Conservation (phyloP, 2,329 filamentous ascomycete species). For the Parasarocladium wereldwijsianum region DNA sequence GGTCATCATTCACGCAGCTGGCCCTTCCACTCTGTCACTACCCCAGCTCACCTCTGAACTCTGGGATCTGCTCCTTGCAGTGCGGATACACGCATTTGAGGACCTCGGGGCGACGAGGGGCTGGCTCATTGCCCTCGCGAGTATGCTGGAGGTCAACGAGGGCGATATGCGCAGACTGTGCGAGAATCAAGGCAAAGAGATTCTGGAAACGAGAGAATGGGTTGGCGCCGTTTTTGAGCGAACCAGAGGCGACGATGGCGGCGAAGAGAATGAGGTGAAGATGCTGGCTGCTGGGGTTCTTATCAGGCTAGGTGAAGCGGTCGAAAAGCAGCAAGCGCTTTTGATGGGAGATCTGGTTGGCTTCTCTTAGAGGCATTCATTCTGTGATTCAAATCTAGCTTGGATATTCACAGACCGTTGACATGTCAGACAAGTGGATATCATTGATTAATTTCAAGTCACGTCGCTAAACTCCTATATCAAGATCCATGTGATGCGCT, state of each 20-base stretch:
- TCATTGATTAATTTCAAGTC: no score
- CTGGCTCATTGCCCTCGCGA: conserved; percentile 64
- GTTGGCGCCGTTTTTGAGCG: conserved; percentile 59
- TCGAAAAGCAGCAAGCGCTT: conserved; percentile 66
- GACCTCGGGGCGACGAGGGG: conserved; percentile 58
- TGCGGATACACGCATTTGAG: conserved; percentile 44
- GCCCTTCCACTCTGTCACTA: conserved; percentile 61
- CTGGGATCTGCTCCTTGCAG: conserved; percentile 62
- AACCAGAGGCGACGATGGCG: conserved; percentile 31
- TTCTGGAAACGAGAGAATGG: conserved; percentile 84
- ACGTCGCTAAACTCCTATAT: no score
- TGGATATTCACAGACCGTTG: no score
- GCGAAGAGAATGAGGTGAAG: conserved; percentile 67
- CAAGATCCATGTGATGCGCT: no score
- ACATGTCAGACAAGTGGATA: no score
- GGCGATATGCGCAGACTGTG: conserved; percentile 58
- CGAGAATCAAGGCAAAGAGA: conserved; percentile 55
- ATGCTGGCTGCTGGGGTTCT: conserved; percentile 64
- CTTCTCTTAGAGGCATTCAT: conserved; percentile 12
- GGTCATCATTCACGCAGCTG: conserved; percentile 68
- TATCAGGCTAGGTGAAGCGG: conserved; percentile 64
- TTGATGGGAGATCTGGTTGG: conserved; percentile 56
- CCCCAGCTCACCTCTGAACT: conserved; percentile 73
- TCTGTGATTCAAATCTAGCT: no score
- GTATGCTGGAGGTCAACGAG: conserved; percentile 68